phyloP scores from a whole-genome alignment of 1,284 basidiomycete species.

The Ustilago tritici region DNA sequence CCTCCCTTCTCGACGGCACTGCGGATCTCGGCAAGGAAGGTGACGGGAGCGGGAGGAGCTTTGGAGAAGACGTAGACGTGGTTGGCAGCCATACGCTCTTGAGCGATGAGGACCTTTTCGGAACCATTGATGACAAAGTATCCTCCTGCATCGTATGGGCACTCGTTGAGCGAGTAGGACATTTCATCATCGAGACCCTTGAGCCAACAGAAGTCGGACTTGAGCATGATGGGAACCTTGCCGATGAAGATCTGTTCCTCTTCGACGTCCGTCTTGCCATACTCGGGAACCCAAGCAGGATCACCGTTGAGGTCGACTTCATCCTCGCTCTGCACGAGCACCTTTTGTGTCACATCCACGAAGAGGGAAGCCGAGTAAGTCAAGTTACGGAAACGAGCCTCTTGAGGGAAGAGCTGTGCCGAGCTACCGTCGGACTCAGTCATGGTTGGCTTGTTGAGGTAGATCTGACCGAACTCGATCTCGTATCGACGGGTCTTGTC shows the following conservation, averaged over 20 bases:
- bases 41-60: slow-evolving; percentile 94
- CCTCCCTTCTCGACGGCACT: slow-evolving; percentile 98
- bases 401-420: slow-evolving; percentile 94
- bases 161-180: slow-evolving; percentile 92
- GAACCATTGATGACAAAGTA: slow-evolving; percentile 99
- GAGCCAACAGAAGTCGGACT: slow-evolving; percentile 94
- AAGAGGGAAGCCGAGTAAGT: slow-evolving; percentile 97
- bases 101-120: slow-evolving; percentile 98
- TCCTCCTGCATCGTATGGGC: slow-evolving; percentile 92
- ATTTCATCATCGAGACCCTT: slow-evolving; percentile 82
- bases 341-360: slow-evolving; percentile 92
- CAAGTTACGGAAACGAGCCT: slow-evolving; percentile 91
- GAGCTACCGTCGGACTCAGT: slow-evolving; percentile 96
- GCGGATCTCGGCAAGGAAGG: slow-evolving; percentile 95
- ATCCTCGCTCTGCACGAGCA: slow-evolving; percentile 82
- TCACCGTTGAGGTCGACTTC: slow-evolving; percentile 79
- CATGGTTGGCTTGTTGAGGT: slow-evolving; percentile 91
- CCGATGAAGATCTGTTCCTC: slow-evolving; percentile 91
- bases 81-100: slow-evolving; percentile 99
- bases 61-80: slow-evolving; percentile 99
- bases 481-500: slow-evolving; percentile 85
- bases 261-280: slow-evolving; percentile 75
- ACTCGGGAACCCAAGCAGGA: slow-evolving; percentile 79
- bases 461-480: slow-evolving; percentile 97
- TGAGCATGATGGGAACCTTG: slow-evolving; percentile 98